These are phyloP conservation scores for Oryza meridionalis DNA, from an alignment of 176 grass and related monocot genomes.

Conservation along the genomic window DNA sequence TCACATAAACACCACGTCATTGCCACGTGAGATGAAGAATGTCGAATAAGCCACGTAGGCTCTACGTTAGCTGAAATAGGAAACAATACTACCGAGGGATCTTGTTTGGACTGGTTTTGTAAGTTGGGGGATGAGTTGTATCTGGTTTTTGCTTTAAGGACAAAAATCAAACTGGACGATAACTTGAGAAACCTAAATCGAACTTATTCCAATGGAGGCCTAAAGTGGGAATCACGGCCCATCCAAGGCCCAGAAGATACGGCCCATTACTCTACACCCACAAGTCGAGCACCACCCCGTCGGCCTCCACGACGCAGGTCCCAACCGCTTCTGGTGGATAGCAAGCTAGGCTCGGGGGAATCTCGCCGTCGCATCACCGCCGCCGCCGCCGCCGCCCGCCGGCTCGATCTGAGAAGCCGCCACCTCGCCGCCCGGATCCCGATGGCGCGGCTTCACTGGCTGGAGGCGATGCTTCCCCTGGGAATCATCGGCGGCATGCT, in stretches of 20 bases:
- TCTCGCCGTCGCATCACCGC: slow-evolving; percentile 26
- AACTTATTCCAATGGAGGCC: background rate
- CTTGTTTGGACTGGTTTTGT: no score
- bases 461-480: slow-evolving; percentile 91
- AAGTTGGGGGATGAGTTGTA: no score
- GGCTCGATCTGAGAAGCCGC: background rate
- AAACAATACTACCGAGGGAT: no score
- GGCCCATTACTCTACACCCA: background rate
- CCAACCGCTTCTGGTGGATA: background rate
- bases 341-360: slow-evolving; percentile 1
- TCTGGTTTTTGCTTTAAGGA: no score
- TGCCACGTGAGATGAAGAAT: no score
- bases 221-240: background rate
- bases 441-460: slow-evolving; percentile 84
- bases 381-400: background rate
- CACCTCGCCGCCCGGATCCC: background rate
- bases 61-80: no score
- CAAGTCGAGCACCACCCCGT: background rate
- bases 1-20: no score
- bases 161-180: no score
- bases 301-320: slow-evolving; percentile 1
- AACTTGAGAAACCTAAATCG: no score
- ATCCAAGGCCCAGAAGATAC: background rate
- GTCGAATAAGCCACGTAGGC: no score
- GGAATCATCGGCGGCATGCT: slow-evolving; percentile 98